Evolutionary conservation across 805 yeast genomes (phyloP), one percentile per base, ranked within the genome.

Genomic region (Saccharomycopsis fermentans): DNA sequence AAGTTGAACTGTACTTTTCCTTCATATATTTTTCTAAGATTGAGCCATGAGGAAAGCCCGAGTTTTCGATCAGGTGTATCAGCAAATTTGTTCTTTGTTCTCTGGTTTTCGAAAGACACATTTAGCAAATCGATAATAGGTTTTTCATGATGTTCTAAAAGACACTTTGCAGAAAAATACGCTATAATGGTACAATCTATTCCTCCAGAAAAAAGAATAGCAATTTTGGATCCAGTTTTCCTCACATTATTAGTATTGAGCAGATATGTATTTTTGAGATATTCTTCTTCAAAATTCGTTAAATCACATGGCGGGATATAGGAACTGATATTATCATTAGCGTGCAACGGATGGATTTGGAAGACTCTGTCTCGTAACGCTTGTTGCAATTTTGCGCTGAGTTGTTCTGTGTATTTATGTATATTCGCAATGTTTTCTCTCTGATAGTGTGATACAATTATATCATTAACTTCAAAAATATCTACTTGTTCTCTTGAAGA

Each of bases 141-240:
- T 6, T 32, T 21, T 58, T n/a, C 71, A 43, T 19, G 8, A 37
- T 29, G 24, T 16, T 54, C 26, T 12, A 27, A 27, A 59, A 64
- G 48, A 56, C 58, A 36, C 61, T 58, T 71, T 3, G 70, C 80
- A 52, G 76, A 70, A 3, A 85, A 54, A 0, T 83, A 81, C 0
- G 95, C 90, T 26, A 94, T 66, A 0, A 92, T 71, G 0, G 97
- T 85, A 69, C 99, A 94, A 67, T 94, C 99, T 3, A 94, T 74
- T 0, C 99, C 99, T 1, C 99, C 99, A 51, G 97, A 89, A 67
- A 91, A 94, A 35, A 94, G 70, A 0, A 94, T 74, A 0, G 87
- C 86, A 50, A 84, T 70, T 5, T 70, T 69, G 1, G 74, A 68
- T 24, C 39, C 36, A 26, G 34, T 29, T 48, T 34, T 55, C 21